Percentiles rank a stretch among this genome's conserved stretches.
Evolutionary conservation across 345 rosid genomes (phyloP).

Genomic region (Arabidopsis arenosa): DNA sequence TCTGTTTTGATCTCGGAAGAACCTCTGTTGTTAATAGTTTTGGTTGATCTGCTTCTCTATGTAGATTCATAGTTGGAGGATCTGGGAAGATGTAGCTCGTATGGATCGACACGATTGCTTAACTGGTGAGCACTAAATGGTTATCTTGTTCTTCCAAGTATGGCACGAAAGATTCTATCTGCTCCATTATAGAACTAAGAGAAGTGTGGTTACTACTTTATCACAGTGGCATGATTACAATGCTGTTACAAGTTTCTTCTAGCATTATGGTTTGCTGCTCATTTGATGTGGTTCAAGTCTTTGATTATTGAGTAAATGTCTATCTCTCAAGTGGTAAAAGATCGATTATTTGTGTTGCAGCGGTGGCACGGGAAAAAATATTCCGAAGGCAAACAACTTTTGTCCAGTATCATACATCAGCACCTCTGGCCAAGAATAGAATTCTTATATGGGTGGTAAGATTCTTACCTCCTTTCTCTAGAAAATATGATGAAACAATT

Average conservation of each 20-base stretch:
- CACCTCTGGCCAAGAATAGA: conserved; percentile 60
- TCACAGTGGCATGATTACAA: neutral
- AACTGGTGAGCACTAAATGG: conserved; percentile 56
- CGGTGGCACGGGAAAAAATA: conserved; percentile 53
- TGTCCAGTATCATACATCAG: conserved; percentile 67
- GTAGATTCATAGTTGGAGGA: conserved; percentile 94
- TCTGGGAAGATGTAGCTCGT: conserved; percentile 89
- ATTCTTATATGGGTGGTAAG: conserved; percentile 86
- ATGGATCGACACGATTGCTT: conserved; percentile 61
- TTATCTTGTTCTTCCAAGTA: neutral
- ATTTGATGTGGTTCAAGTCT: conserved; percentile 13
- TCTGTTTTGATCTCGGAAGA: conserved; percentile 6
- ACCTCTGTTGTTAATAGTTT: neutral
- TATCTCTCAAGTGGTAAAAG: neutral
- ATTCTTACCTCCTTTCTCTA: neutral
- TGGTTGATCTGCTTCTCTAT: conserved; percentile 26
- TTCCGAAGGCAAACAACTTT: conserved; percentile 80
- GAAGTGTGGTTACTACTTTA: conserved; percentile 4
- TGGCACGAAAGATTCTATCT: neutral
- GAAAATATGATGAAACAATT: neutral
- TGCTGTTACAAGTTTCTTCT: conserved; percentile 17
- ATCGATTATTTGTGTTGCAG: conserved; percentile 50
- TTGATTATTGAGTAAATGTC: neutral
- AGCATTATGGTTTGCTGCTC: conserved; percentile 15
- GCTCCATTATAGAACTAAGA: too few relatives aligned